phyloP scores from a whole-genome alignment of 2,329 filamentous ascomycete genomes.

The Ophiosphaerella korrae region DNA sequence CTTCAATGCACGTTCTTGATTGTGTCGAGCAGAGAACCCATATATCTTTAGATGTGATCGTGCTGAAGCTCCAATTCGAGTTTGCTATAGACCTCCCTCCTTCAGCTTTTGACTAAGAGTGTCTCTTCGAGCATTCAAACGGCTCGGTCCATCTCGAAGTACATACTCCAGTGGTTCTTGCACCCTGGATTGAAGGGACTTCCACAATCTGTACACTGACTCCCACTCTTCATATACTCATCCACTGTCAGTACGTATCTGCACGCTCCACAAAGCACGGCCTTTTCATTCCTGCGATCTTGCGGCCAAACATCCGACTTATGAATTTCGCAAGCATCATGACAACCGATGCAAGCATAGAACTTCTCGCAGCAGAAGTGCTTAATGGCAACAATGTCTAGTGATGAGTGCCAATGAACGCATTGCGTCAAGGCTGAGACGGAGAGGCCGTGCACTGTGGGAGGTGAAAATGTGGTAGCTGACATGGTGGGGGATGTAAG shows the following conservation, averaged over 20 bases:
- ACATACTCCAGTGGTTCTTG: conserved; percentile 41
- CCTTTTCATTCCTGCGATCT: conserved; percentile 21
- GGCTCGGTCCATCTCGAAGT: conserved; percentile 30
- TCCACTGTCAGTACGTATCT: conserved; percentile 30
- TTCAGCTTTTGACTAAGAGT: too few relatives aligned
- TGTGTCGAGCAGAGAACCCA: too few relatives aligned
- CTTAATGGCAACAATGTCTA: conserved; percentile 47
- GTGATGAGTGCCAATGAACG: conserved; percentile 37
- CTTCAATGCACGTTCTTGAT: too few relatives aligned
- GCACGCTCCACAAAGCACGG: conserved; percentile 41
- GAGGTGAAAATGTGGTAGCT: not conserved
- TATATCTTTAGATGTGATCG: too few relatives aligned
- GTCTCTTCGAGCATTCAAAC: not conserved
- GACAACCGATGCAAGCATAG: conserved; percentile 45
- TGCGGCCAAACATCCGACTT: conserved; percentile 27
- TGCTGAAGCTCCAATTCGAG: too few relatives aligned
- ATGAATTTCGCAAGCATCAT: conserved; percentile 36
- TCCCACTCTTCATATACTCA: conserved; percentile 40
- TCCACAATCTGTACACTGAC: conserved; percentile 32
- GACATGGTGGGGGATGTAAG: conserved; percentile 11
- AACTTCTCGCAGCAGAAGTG: conserved; percentile 45
- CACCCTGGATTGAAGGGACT: conserved; percentile 43
- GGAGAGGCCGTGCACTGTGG: conserved; percentile 31
- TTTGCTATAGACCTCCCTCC: too few relatives aligned
- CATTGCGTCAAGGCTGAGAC: conserved; percentile 41